A percentile compares a stretch with the other conserved stretches of the same genome.
Evolutionary conservation across 192 early-diverging fungal species (phyloP).

Genomic region (Coemansia sp.): DNA sequence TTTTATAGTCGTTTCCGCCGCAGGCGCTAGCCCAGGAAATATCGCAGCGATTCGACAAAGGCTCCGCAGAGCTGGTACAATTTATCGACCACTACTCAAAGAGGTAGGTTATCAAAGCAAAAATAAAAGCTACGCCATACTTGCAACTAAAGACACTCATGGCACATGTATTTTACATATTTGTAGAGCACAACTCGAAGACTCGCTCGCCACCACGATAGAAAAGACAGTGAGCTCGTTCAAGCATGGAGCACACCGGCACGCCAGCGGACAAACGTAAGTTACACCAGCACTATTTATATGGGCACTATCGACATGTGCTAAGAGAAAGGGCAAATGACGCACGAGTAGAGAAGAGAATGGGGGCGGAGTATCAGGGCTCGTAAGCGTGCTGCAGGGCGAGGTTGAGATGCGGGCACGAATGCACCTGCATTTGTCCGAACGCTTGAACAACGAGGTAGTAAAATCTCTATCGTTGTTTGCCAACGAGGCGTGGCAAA

Average conservation of each 20-base stretch:
- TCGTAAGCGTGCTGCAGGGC: slow-evolving; percentile 21
- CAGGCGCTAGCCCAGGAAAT: slow-evolving; percentile 36
- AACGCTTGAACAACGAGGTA: slow-evolving; percentile 44
- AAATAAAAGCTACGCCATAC: background rate
- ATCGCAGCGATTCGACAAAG: slow-evolving; percentile 23
- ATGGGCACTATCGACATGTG: background rate
- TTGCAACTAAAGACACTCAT: background rate
- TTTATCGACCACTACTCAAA: slow-evolving; percentile 42
- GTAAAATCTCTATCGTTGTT: slow-evolving; percentile 32
- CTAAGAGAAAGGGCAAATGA: background rate
- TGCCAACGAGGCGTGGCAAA: slow-evolving; percentile 24
- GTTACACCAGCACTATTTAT: background rate
- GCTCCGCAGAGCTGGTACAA: slow-evolving; percentile 21
- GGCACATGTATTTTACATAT: background rate
- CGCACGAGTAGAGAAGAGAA: background rate
- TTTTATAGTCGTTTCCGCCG: slow-evolving; percentile 31
- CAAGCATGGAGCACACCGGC: background rate
- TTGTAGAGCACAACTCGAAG: slow-evolving; percentile 40
- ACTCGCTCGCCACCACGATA: slow-evolving; percentile 25
- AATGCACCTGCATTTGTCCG: slow-evolving; percentile 39
- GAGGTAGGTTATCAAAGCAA: slow-evolving; percentile 17
- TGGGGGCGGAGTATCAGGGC: slow-evolving; percentile 5
- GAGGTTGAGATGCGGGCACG: slow-evolving; percentile 31
- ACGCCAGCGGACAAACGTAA: slow-evolving; percentile 3
- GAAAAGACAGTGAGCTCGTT: slow-evolving; percentile 18